Evolutionary conservation across 2,329 filamentous ascomycete genomes (phyloP).

Genomic region (Helotiales sp.): DNA sequence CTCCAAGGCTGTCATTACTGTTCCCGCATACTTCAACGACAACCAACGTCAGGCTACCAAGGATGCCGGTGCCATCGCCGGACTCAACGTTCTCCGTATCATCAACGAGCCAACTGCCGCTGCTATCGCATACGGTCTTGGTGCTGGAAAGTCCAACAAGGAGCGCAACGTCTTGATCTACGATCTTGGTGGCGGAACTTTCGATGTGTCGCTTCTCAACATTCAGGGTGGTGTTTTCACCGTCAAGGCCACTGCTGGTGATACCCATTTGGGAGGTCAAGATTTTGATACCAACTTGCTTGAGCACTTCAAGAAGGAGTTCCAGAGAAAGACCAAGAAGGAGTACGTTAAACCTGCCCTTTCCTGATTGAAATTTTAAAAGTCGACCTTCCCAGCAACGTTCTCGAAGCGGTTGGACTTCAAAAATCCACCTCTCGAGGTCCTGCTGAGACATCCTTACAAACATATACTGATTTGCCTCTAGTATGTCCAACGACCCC

Average conservation of each 20-base stretch:
- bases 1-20: slow-evolving; percentile 97
- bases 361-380: not conserved
- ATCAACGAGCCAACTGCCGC: slow-evolving; percentile 99
- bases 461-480: not conserved
- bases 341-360: slow-evolving; percentile 57
- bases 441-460: too few species aligned
- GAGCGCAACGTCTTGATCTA: slow-evolving; percentile 99
- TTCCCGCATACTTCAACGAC: slow-evolving; percentile 99
- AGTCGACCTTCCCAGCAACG: not conserved
- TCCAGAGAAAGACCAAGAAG: slow-evolving; percentile 78
- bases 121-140: slow-evolving; percentile 97
- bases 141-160: slow-evolving; percentile 91
- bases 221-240: slow-evolving; percentile 99
- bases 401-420: too few species aligned
- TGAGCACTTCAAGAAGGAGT: slow-evolving; percentile 96
- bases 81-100: slow-evolving; percentile 98
- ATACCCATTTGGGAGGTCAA: slow-evolving; percentile 93
- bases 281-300: slow-evolving; percentile 97
- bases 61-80: slow-evolving; percentile 96
- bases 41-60: slow-evolving; percentile 99
- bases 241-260: slow-evolving; percentile 96
- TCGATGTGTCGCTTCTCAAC: slow-evolving; percentile 99
- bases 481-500: slow-evolving; percentile 69
- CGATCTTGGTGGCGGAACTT: slow-evolving; percentile 99
- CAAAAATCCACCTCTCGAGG: too few species aligned